These are phyloP conservation scores for Metarhizium rileyi DNA, from an alignment of 2,329 filamentous ascomycete species.

Conservation along the genomic window DNA sequence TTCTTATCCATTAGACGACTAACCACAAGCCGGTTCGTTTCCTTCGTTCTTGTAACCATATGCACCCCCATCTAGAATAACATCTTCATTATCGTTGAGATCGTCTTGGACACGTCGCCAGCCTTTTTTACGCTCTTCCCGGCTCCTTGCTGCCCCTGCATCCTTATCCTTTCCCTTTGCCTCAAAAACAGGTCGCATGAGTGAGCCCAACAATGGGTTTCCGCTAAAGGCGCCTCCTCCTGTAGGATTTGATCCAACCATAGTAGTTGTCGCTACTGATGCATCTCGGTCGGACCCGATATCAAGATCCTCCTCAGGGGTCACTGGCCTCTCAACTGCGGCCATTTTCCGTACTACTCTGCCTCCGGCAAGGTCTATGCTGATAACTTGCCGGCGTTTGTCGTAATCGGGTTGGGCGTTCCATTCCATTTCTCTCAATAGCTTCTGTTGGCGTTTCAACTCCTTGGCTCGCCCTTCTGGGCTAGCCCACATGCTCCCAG, in stretches of 20 bases:
- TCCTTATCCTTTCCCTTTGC: slow-evolving; percentile 39
- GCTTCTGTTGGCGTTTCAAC: slow-evolving; percentile 75
- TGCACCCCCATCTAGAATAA: slow-evolving; percentile 49
- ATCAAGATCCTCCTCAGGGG: slow-evolving; percentile 37
- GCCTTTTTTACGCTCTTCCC: slow-evolving; percentile 31
- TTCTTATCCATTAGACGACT: slow-evolving; percentile 16
- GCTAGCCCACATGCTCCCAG: slow-evolving; percentile 64
- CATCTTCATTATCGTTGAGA: slow-evolving; percentile 44
- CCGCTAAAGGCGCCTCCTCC: slow-evolving; percentile 53
- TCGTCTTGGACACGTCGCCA: slow-evolving; percentile 56
- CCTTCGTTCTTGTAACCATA: slow-evolving; percentile 25
- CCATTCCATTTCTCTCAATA: slow-evolving; percentile 80
- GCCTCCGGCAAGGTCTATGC: slow-evolving; percentile 70
- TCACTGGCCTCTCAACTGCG: slow-evolving; percentile 47
- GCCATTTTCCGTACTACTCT: slow-evolving; percentile 68
- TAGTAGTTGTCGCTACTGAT: slow-evolving; percentile 26
- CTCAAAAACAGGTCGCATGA: slow-evolving; percentile 55
- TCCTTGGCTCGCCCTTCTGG: slow-evolving; percentile 75
- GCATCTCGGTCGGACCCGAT: slow-evolving; percentile 19
- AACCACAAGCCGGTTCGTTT: slow-evolving; percentile 31
- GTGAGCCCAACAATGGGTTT: slow-evolving; percentile 55
- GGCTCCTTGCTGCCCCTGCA: slow-evolving; percentile 24
- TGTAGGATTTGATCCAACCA: slow-evolving; percentile 13
- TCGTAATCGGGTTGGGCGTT: slow-evolving; percentile 78
- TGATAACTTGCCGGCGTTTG: slow-evolving; percentile 74